Base-by-base conservation (phyloP, 75 land plant species). In the Pseudotsuga menziesii region DNA sequence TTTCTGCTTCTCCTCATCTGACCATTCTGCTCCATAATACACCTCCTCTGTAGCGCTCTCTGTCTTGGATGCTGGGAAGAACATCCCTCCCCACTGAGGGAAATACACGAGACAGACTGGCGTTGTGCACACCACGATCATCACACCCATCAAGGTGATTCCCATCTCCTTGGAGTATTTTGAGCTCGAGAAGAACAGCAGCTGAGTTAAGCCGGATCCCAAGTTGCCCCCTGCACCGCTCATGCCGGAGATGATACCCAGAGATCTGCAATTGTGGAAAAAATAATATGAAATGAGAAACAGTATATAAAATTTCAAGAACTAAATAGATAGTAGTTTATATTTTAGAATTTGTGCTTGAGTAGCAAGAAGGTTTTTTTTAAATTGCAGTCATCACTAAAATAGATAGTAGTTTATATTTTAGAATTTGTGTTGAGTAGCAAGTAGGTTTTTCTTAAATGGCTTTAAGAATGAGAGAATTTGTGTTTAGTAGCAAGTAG, bases 31-130 rank as follows among this genome's bases (percentile, higher is more conserved):
- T 0, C 35, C 81, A 67, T 94, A 91, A 76, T 92, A 94, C 9
- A 60, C 36, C 72, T 92, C 94, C 77, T 94, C 97, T 0, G 80
- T 88, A 2, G 76, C 79, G 13, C 14, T 73, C 0, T n/a, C 78
- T 32, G 76, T 72, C 12, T 76, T 80, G 0, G 89, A 84, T 4
- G 92, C 80, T 15, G 90, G 90, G 22, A 84, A 78, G 32, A 93
- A 84, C 89, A 88, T 90, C 59, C 93, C 86, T 23, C 95, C 95
- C 91, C 91, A 88, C 76, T 86, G 89, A 25, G 95, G 95, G 81
- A 92, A 92, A 81, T 91, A 83, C 25, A 90, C 82, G 9, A 90
- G 41, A 1, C 75, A 55, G 16, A 85, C 62, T 3, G 90, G 87
- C 23, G 85, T 41, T 8, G 93, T 92, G 77, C 86, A 86, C 3